A percentile compares a stretch with the other conserved stretches of the same genome.
Conservation (phyloP, 2,329 filamentous ascomycete genomes). For the Paecilomyces formosus region DNA sequence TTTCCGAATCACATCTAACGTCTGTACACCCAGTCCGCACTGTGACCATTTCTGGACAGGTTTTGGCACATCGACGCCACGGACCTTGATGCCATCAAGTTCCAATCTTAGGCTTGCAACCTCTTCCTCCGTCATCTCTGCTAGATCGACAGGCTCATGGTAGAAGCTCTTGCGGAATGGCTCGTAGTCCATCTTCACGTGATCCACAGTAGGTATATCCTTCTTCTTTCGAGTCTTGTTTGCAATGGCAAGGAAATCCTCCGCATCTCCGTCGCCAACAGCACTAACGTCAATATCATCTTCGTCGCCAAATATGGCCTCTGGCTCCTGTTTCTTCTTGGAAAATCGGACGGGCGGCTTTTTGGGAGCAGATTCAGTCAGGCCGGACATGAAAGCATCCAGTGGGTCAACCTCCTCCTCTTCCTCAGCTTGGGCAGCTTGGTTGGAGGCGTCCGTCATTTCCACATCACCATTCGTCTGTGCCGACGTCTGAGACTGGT, state of each 20-base stretch:
- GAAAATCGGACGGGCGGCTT: slow-evolving; percentile 28
- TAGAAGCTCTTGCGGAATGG: slow-evolving; percentile 93
- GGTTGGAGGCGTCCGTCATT: slow-evolving; percentile 26
- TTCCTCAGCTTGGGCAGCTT: slow-evolving; percentile 32
- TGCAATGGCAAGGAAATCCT: slow-evolving; percentile 57
- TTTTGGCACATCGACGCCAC: slow-evolving; percentile 79
- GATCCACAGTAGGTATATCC: slow-evolving; percentile 82
- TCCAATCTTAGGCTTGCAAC: slow-evolving; percentile 74
- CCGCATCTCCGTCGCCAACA: slow-evolving; percentile 53
- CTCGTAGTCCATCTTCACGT: slow-evolving; percentile 76
- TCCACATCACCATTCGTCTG: slow-evolving; percentile 17
- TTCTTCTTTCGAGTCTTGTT: slow-evolving; percentile 79
- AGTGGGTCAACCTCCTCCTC: slow-evolving; percentile 75
- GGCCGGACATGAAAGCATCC: slow-evolving; percentile 90
- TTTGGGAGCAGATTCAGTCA: slow-evolving; percentile 46
- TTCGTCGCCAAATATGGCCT: slow-evolving; percentile 80
- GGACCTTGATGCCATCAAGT: slow-evolving; percentile 90
- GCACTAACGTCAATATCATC: slow-evolving; percentile 63
- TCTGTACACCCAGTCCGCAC: slow-evolving; percentile 80
- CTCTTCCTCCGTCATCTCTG: slow-evolving; percentile 76
- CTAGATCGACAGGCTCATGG: slow-evolving; percentile 77
- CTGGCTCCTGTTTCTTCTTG: slow-evolving; percentile 58
- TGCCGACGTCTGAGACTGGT: slow-evolving; percentile 8
- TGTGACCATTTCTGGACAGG: slow-evolving; percentile 96
- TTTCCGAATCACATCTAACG: slow-evolving; percentile 73